Base-by-base conservation (phyloP, 1,139 yeast genomes). In the Scheffersomyces titani region DNA sequence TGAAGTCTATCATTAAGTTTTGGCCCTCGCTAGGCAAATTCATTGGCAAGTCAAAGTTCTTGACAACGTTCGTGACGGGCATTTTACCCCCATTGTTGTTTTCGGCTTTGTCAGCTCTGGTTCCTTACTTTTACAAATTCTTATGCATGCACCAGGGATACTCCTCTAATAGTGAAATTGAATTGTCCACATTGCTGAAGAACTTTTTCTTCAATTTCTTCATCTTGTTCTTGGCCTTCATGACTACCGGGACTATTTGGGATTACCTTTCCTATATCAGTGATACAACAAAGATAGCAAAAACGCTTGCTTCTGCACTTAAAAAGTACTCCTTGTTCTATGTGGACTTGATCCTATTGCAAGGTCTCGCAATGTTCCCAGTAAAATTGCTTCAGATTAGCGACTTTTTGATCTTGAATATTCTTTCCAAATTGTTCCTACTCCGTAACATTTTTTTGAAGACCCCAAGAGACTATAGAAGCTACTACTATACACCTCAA, bases 311-410 rank as follows among this genome's bases (percentile, higher is more conserved):
- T 0, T 81, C 84, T 45, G 88, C 94, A 1, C 75, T 91, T 62
- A 81, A 87, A 63, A 83, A 86, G 52, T 79, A 90, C 55, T 88
- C 96, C 6, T 75, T 89, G 56, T 92, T 91, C 70, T 91, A 92
- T 71, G 92, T 89, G 53, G 96, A 91, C 70, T 80, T 91, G 70
- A 90, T 91, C 55, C 80, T 91, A 30, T 79, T 91, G 49, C 97
- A 91, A 70, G 97, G 97, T 0, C 72, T 91, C 48, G 96, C 94
- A 1, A 88, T 92, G 82, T 88, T 89, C 67, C 97, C 97, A 1
- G 86, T 90, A 61, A 84, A 90, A 56, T 73, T 91, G 47, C 74
- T 92, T 51, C 73, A 88, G 48, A 72, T 86, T 81, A 97, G 97
- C 1, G 89, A 89, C 61, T 71, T 80, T 51, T 61, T 79, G 44